Conservation (phyloP, 2,329 filamentous ascomycete genomes). For the Fusarium pseudocircinatum region DNA sequence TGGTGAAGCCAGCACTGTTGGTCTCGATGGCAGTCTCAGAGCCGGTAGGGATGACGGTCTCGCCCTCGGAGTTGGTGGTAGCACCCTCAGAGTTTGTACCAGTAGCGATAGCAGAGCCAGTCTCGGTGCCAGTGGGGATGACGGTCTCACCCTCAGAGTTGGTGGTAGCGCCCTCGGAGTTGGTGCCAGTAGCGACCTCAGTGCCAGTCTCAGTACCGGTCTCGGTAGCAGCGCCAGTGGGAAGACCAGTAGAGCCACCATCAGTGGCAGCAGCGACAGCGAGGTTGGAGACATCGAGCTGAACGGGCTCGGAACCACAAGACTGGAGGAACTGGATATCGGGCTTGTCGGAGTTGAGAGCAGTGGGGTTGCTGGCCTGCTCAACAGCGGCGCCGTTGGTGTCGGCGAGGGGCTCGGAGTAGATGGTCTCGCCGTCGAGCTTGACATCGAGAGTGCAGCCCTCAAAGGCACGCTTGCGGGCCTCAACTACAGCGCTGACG, state of each 20-base stretch:
- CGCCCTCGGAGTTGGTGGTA: background rate
- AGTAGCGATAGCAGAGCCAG: background rate
- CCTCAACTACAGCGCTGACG: fast-evolving
- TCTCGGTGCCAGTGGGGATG: constrained; percentile 27
- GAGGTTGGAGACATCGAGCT: background rate
- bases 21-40: background rate
- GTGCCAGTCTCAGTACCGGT: constrained; percentile 36
- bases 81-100: background rate
- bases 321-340: constrained; percentile 6
- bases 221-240: background rate
- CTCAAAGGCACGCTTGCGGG: constrained; percentile 1
- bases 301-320: constrained; percentile 6
- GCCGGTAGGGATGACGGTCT: background rate
- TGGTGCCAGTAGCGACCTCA: background rate
- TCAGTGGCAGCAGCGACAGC: constrained; percentile 5
- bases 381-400: background rate
- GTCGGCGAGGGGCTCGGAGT: background rate
- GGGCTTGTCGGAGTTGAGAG: background rate
- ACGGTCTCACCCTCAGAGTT: constrained; percentile 26
- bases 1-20: constrained; percentile 27
- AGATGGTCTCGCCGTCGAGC: background rate
- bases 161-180: background rate
- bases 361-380: background rate
- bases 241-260: background rate
- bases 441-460: constrained; percentile 7